Evolutionary conservation across 129 eudicot species (phyloP).

Genomic region (Cynara cardunculus): DNA sequence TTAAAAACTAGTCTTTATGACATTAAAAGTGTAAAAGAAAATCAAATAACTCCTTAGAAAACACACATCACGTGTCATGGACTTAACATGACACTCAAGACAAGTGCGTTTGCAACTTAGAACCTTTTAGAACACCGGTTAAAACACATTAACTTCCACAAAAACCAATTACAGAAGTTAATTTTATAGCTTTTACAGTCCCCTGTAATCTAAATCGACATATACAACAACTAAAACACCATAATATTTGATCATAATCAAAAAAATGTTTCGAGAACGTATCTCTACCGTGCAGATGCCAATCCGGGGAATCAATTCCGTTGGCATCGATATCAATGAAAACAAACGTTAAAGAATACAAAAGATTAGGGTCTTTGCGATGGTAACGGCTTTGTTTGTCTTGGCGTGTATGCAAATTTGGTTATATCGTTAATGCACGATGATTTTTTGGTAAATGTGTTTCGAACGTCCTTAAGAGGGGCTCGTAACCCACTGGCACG

Average conservation of each 20-base stretch:
- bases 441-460: constrained; percentile 49
- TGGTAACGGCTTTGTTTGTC: constrained; percentile 7
- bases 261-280: background rate
- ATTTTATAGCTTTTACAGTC: background rate
- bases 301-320: background rate
- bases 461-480: constrained; percentile 72
- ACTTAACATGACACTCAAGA: too few species aligned
- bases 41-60: too few species aligned
- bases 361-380: constrained; percentile 7
- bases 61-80: too few species aligned
- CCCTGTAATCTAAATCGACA: background rate
- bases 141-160: background rate
- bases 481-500: constrained; percentile 98
- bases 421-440: constrained; percentile 19
- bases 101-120: too few species aligned
- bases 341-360: background rate
- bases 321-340: background rate
- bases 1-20: too few species aligned
- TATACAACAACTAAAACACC: background rate
- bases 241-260: background rate
- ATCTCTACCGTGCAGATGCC: background rate
- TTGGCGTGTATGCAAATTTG: constrained; percentile 27
- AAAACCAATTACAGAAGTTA: background rate
- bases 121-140: background rate
- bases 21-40: too few species aligned